Percentiles rank a stretch among this genome's conserved stretches.
phyloP scores from a whole-genome alignment of 179 eudicot genomes.

The Spergularia azorica region DNA sequence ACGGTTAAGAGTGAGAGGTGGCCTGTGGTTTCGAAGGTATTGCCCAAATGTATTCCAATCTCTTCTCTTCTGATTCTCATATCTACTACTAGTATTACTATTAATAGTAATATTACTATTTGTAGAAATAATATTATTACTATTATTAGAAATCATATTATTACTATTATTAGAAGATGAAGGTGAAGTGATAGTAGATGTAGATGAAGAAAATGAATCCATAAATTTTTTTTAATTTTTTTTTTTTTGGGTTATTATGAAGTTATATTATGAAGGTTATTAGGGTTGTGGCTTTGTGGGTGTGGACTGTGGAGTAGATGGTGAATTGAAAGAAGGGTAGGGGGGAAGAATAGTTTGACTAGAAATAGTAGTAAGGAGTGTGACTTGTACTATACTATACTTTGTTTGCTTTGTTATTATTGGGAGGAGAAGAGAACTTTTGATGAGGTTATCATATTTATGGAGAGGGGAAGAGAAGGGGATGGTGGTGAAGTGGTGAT shows the following conservation, averaged over 20 bases:
- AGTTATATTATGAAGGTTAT: background rate
- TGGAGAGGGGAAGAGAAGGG: background rate
- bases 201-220: constrained; percentile 16
- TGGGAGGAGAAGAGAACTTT: background rate
- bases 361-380: constrained; percentile 14
- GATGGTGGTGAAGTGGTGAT: no score
- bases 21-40: constrained; percentile 76
- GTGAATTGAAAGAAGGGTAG: background rate
- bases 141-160: background rate
- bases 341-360: background rate
- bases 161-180: background rate
- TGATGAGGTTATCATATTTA: constrained; percentile 8
- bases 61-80: constrained; percentile 78
- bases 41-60: constrained; percentile 93
- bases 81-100: constrained; percentile 30
- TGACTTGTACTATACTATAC: background rate
- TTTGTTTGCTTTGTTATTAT: background rate
- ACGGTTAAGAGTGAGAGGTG: constrained; percentile 59
- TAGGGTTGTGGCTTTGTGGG: background rate
- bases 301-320: no score
- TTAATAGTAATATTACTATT: background rate
- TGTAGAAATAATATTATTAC: background rate
- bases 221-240: background rate
- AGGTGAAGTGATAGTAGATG: background rate
- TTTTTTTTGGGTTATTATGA: background rate